Base-by-base conservation (phyloP, 768 basidiomycete genomes). In the Tephrocybe sp. region DNA sequence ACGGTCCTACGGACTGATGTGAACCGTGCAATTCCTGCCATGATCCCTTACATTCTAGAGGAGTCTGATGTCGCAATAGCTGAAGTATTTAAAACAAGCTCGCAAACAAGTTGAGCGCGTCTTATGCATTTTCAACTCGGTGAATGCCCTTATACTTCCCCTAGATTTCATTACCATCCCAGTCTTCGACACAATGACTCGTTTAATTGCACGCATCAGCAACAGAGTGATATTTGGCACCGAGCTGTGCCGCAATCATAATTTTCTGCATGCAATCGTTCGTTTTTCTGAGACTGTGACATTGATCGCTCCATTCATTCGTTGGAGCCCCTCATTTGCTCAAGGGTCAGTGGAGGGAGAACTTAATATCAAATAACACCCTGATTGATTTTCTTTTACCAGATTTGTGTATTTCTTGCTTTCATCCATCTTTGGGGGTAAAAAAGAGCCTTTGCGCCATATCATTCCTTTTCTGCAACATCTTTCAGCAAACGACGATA, bases 181-280 rank as follows among this genome's bases (percentile, higher is more conserved):
- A 3, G 60, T 68, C 24, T 71, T 71, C 45, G 57, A 67, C 43
- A 67, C 67, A 13, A 70, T 71, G 66, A 72, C 68, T 23, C 65
- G 68, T 46, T 45, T 69, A 40, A 64, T 71, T 50, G 69, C 67
- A 8, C 56, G 69, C 44, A 66, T 70, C 43, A 69, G 64, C 50
- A 71, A 72, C 57, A 64, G 69, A 41, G 69, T 67, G 12, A 63
- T 71, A n/a, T 64, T 72, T 51, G 69, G 69, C n/a, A 34, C 53
- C 13, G 64, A 63, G 25, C 41, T 69, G 18, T 69, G 69, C 55
- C 69, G 68, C 47, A 65, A 71, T 50, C 45, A 64, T n/a, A 50
- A 51, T 22, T 73, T 69, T 46, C 44, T 69, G 11, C 63, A 66
- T 47, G 64, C 64, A 13, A 59, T 70, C 24, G 68, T 71, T 15